These are phyloP conservation scores for Haemoproteus tartakovskyi DNA, from an alignment of 169 alveolate species.

Conservation along the genomic window DNA sequence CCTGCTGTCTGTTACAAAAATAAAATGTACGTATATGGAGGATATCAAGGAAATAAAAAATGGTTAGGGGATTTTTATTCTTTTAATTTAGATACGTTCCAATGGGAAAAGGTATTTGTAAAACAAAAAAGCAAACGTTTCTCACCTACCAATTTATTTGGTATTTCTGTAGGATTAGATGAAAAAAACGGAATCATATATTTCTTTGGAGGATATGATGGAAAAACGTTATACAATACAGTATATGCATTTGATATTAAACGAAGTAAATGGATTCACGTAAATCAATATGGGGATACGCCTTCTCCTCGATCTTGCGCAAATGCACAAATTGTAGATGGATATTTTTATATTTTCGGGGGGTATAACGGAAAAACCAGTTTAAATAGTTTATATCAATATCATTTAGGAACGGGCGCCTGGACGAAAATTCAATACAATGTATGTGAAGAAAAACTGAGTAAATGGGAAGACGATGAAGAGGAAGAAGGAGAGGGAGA, in stretches of 20 bases:
- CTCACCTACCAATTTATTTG: conserved; percentile 23
- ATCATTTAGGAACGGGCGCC: conserved; percentile 17
- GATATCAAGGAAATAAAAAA: conserved; percentile 17
- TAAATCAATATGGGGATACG: conserved; percentile 11
- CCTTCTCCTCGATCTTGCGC: conserved; percentile 28
- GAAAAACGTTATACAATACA: conserved; percentile 6
- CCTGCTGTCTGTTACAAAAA: conserved; percentile 26
- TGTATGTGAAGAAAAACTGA: not conserved
- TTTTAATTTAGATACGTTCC: conserved; percentile 4
- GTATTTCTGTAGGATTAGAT: conserved; percentile 14
- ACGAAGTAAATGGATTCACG: conserved; percentile 16
- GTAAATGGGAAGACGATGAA: not conserved
- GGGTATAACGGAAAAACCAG: conserved; percentile 24
- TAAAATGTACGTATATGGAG: conserved; percentile 39
- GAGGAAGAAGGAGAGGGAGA: not conserved
- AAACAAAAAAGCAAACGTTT: conserved; percentile 6
- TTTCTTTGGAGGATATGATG: conserved; percentile 30
- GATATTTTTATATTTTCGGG: conserved; percentile 25
- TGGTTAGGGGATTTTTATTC: conserved; percentile 34
- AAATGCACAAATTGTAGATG: conserved; percentile 16
- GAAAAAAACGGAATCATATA: not conserved
- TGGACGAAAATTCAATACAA: conserved; percentile 38
- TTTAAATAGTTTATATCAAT: conserved; percentile 12
- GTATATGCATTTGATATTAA: conserved; percentile 15
- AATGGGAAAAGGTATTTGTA: conserved; percentile 5